Conservation (phyloP, 2,329 filamentous ascomycete species). For the Penicillium sp. region DNA sequence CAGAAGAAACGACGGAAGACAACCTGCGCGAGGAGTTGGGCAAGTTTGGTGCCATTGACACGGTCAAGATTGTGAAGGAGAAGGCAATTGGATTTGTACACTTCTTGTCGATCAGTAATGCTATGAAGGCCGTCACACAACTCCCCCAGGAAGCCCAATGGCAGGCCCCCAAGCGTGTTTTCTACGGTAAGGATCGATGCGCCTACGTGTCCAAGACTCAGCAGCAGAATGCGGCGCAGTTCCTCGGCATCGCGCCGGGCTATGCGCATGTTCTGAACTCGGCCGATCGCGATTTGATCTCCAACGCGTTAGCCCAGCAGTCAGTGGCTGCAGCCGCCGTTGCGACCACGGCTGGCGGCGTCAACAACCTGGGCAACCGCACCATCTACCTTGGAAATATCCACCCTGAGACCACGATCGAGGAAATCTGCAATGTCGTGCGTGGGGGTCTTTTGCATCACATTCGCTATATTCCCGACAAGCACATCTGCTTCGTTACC, state of each 20-base stretch:
- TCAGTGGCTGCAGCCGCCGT: constrained; percentile 96
- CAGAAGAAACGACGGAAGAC: constrained; percentile 87
- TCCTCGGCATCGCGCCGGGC: constrained; percentile 92
- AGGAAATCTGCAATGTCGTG: constrained; percentile 99
- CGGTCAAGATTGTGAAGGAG: constrained; percentile 95
- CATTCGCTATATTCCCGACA: constrained; percentile 98
- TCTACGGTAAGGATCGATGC: constrained; percentile 98
- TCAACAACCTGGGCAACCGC: constrained; percentile 95
- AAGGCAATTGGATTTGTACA: constrained; percentile 98
- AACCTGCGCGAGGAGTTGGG: constrained; percentile 92
- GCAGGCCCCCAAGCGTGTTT: constrained; percentile 92
- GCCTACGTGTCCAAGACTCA: constrained; percentile 99
- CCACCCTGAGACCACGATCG: constrained; percentile 96
- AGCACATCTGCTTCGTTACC: constrained; percentile 99
- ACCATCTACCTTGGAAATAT: constrained; percentile 99
- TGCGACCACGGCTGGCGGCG: constrained; percentile 92
- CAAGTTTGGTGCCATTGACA: constrained; percentile 96
- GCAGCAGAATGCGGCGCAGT: constrained; percentile 98
- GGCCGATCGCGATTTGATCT: constrained; percentile 94
- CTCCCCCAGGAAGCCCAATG: constrained; percentile 92
- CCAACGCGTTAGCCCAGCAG: constrained; percentile 93
- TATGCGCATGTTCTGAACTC: constrained; percentile 96
- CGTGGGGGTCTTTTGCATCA: constrained; percentile 94
- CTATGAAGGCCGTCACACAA: constrained; percentile 96
- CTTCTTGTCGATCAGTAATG: constrained; percentile 95